Conservation (phyloP, 164 flowering plant species). For the Vitis rotundifolia region DNA sequence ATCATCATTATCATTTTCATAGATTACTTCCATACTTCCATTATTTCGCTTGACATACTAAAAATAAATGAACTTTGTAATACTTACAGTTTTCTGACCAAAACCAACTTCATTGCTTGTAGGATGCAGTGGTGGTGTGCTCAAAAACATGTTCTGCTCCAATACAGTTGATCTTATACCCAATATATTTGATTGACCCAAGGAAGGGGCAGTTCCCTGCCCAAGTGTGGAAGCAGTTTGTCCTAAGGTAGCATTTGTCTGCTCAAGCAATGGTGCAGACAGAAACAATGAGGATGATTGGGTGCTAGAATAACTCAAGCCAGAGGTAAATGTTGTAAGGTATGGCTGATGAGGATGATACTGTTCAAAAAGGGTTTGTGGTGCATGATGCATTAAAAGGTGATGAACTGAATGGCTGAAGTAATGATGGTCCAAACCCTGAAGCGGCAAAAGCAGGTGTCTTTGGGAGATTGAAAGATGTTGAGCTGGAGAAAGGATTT, state of each 20-base stretch:
- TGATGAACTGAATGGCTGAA: conserved; percentile 57
- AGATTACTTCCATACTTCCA: no score
- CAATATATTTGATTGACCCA: conserved; percentile 56
- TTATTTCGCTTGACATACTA: no score
- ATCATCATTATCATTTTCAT: no score
- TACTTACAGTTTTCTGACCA: conserved; percentile 66
- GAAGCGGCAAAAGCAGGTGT: conserved; percentile 43
- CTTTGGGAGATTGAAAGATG: conserved; percentile 58
- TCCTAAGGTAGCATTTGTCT: conserved; percentile 59
- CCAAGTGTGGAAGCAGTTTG: conserved; percentile 54
- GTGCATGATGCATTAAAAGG: conserved; percentile 52
- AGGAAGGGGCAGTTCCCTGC: conserved; percentile 50
- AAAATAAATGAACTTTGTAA: background rate
- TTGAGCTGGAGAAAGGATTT: conserved; percentile 60
- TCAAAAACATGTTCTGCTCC: conserved; percentile 56
- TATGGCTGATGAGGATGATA: conserved; percentile 48
- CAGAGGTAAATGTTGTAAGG: conserved; percentile 61
- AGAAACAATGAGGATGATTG: conserved; percentile 73
- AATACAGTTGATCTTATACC: conserved; percentile 58
- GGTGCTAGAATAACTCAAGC: conserved; percentile 58
- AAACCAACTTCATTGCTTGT: conserved; percentile 42
- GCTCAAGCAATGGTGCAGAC: conserved; percentile 67
- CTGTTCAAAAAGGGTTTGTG: conserved; percentile 44
- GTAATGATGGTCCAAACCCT: conserved; percentile 50
- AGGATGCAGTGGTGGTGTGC: conserved; percentile 48